Base-by-base conservation (phyloP, 2,329 filamentous ascomycete genomes). In the Ceratocystis ficicola region DNA sequence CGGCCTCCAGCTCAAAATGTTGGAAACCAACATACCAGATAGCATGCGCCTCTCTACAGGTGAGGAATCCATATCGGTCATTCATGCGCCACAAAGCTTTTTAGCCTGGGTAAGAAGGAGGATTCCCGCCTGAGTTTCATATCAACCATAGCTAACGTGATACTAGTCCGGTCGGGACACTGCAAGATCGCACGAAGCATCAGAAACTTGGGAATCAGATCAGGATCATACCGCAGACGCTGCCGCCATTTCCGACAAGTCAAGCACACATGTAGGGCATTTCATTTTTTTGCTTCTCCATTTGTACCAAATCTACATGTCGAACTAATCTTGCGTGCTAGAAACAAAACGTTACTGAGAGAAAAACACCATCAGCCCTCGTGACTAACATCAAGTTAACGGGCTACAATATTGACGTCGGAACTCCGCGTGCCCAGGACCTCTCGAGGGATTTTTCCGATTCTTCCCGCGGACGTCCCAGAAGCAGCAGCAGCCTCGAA, bases 51-150 rank as follows among this genome's bases (percentile, higher is more conserved):
- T 81, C 63, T 77, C 77, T 64, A 81, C 82, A 28, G 86, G 85
- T 68, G 90, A 95, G 70, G 90, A 92, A 70, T 87, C 90, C 28
- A 82, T 90, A 64, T 96, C 92, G 1, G 92, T 95, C 65, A 96
- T 96, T 70, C 92, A 96, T 78, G 90, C 89, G 17, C 91, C 92
- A 0, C 81, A 90, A 69, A 89, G 87, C 68, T 96, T 94, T 75
- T 82, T 84, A 66, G 83, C 83, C 70, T 95, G 94, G 83, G 89
- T 94, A 74, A 73, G 83, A 46, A 8, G 20, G 20, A 25, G 30
- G 48, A 44, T 17, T n/a, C 25, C 12, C 12, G n/a, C 7, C 28
- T 32, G 30, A n/a, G 12, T 15, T n/a, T n/a, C 15, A 6, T 20
- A 32, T 36, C 3, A 59, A n/a, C 17, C 17, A 32, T 17, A 48